Evolutionary conservation across 164 flowering plant genomes (phyloP).

Genomic region (Nymphaea thermarum): DNA sequence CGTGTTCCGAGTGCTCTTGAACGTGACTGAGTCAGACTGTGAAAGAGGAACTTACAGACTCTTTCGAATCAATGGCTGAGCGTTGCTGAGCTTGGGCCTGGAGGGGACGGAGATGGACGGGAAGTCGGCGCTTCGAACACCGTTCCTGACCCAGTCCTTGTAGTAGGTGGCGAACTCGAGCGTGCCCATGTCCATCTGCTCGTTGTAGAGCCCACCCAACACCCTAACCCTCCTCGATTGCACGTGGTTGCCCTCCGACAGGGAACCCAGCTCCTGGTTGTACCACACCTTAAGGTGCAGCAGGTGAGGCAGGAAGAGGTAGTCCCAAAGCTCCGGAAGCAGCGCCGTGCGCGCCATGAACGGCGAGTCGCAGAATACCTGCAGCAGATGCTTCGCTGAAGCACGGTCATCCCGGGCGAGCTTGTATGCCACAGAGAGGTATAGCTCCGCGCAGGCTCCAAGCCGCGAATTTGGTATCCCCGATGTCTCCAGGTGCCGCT

Average conservation of each 20-base stretch:
- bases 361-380: constrained; percentile 66
- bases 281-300: constrained; percentile 56
- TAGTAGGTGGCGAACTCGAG: constrained; percentile 65
- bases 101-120: constrained; percentile 46
- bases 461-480: constrained; percentile 47
- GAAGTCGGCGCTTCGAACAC: constrained; percentile 41
- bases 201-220: constrained; percentile 48
- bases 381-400: constrained; percentile 60
- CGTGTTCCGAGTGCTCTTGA: too few relatives aligned
- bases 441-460: constrained; percentile 73
- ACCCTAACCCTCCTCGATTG: constrained; percentile 33
- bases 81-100: constrained; percentile 12
- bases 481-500: constrained; percentile 38
- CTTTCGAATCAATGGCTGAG: constrained; percentile 48
- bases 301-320: constrained; percentile 50
- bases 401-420: constrained; percentile 47
- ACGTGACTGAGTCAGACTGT: too few relatives aligned
- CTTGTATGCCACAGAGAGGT: constrained; percentile 57
- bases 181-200: constrained; percentile 51
- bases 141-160: constrained; percentile 69
- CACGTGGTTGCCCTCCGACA: constrained; percentile 6
- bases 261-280: constrained; percentile 36
- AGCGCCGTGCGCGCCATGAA: constrained; percentile 38
- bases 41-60: constrained; percentile 19
- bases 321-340: constrained; percentile 61